phyloP scores from a whole-genome alignment of 2,329 filamentous ascomycete species.

The Simplicillium aogashimaense region DNA sequence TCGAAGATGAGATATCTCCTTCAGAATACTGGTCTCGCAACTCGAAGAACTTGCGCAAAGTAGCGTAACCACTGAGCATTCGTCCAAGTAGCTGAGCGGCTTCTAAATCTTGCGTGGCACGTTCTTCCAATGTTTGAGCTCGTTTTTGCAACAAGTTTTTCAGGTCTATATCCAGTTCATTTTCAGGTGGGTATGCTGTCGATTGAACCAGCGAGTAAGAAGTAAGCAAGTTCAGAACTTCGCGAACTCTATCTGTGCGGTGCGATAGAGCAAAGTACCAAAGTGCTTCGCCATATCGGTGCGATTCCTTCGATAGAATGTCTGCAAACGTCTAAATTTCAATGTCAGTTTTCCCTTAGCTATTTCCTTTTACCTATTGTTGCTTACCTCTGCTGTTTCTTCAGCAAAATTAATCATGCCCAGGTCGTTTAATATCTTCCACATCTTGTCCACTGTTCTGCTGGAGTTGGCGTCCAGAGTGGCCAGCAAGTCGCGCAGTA shows the following conservation, averaged over 20 bases:
- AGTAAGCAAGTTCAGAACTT: slow-evolving; percentile 78
- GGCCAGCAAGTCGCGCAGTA: slow-evolving; percentile 58
- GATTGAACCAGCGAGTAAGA: slow-evolving; percentile 83
- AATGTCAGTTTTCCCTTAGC: slow-evolving; percentile 13
- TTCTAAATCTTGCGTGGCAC: slow-evolving; percentile 66
- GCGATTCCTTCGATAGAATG: slow-evolving; percentile 58
- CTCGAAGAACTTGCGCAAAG: slow-evolving; percentile 81
- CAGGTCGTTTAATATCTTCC: slow-evolving; percentile 66
- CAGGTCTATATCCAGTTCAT: slow-evolving; percentile 65
- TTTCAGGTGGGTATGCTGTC: slow-evolving; percentile 61
- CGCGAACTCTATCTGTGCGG: slow-evolving; percentile 65
- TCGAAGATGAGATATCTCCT: slow-evolving; percentile 18
- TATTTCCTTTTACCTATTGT: background rate
- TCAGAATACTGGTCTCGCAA: slow-evolving; percentile 52
- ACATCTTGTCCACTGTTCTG: slow-evolving; percentile 69
- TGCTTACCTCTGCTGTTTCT: slow-evolving; percentile 68
- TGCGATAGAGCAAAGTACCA: slow-evolving; percentile 89
- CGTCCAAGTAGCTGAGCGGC: slow-evolving; percentile 76
- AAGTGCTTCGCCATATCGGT: slow-evolving; percentile 75
- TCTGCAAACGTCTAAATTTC: slow-evolving; percentile 67
- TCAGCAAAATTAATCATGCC: slow-evolving; percentile 72
- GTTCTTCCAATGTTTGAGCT: slow-evolving; percentile 57
- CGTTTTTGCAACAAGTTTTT: slow-evolving; percentile 61
- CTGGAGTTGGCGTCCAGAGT: slow-evolving; percentile 55
- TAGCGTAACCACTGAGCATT: slow-evolving; percentile 86